A percentile compares a stretch with the other conserved stretches of the same genome.
These are phyloP conservation scores for Pyrenochaeta sp. DNA, from an alignment of 2,329 filamentous ascomycete genomes.

Conservation along the genomic window DNA sequence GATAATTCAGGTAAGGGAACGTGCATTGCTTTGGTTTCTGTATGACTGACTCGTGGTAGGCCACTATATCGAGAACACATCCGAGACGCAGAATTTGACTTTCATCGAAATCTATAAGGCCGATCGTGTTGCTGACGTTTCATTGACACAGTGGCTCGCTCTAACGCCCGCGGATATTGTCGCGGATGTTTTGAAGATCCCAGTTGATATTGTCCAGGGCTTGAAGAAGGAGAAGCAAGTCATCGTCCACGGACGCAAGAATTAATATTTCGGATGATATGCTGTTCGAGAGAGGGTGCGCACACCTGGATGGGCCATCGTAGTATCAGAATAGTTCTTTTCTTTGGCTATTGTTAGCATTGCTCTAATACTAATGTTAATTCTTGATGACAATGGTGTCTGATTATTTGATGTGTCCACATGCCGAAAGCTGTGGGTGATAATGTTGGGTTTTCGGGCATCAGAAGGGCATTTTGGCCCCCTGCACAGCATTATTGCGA, in stretches of 20 bases:
- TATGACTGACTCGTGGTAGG: slow-evolving; percentile 40
- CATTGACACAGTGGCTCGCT: slow-evolving; percentile 73
- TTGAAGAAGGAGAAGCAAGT: slow-evolving; percentile 72
- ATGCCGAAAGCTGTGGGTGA: too few species aligned
- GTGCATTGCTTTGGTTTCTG: not conserved
- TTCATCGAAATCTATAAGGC: slow-evolving; percentile 77
- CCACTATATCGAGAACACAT: slow-evolving; percentile 76
- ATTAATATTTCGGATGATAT: not conserved
- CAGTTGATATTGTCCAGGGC: slow-evolving; percentile 63
- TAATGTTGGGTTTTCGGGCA: too few species aligned
- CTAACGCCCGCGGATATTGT: slow-evolving; percentile 71
- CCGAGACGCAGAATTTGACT: slow-evolving; percentile 68
- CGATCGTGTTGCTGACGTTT: slow-evolving; percentile 72
- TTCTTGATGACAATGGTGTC: not conserved
- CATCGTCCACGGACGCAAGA: slow-evolving; percentile 48
- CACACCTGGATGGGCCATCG: not conserved
- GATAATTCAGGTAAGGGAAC: slow-evolving; percentile 64
- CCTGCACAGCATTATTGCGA: too few species aligned
- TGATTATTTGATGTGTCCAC: too few species aligned
- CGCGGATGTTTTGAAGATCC: slow-evolving; percentile 67
- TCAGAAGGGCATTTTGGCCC: too few species aligned
- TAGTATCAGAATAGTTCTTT: not conserved
- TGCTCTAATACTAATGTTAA: not conserved
- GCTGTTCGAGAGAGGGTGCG: not conserved
- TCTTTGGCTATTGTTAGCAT: not conserved